Evolutionary conservation across 768 basidiomycete genomes (phyloP), one percentile per base, ranked within the genome.

Genomic region (Ramaria rubella): DNA sequence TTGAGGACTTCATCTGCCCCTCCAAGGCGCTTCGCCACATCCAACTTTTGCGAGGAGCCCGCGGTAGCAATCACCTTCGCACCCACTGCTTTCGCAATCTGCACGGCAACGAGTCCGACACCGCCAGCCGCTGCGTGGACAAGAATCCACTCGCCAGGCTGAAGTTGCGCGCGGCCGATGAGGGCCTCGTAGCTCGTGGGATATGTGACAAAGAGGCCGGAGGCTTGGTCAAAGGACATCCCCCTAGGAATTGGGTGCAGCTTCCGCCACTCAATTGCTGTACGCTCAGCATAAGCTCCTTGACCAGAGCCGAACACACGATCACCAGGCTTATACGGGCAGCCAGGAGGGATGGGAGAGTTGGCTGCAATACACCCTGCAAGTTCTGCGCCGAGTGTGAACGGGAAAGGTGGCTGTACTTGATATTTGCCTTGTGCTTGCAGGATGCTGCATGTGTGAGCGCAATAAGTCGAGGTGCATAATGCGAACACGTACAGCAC

Each of bases 71-170:
- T 97, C 21, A 99, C 96, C 63, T 82, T 91, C 36, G 90, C 94
- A 24, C 94, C 95, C 46, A 96, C 77, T 7, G 80, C 94, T 80
- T 96, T 96, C 21, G 92, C 94, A 53, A 97, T 78, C 67, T 97
- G 95, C 17, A 94, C 83, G 6, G 95, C 94, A 5, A 86, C 84
- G 50, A 95, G 83, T 0, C 94, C 94, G 4, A 98, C 94, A 12
- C 94, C 95, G 3, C 95, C 95, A 1, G 94, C 95, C n/a, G 90
- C 90, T 6, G 94, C 95, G 49, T 92, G 91, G 4, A 98, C 85
- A 2, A 99, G 81, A 3, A 96, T 81, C 81, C 87, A 93, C 72
- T 97, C 95, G 21, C 88, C 89, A 88, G 49, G 7, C 65, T 93
- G 83, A 40, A 94, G 70, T 45, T 88, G 73, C 12, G 91, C 95